A percentile compares a stretch with the other conserved stretches of the same genome.
Evolutionary conservation across 768 basidiomycete genomes (phyloP).

Genomic region (Xerocomus brunneocitrinus): DNA sequence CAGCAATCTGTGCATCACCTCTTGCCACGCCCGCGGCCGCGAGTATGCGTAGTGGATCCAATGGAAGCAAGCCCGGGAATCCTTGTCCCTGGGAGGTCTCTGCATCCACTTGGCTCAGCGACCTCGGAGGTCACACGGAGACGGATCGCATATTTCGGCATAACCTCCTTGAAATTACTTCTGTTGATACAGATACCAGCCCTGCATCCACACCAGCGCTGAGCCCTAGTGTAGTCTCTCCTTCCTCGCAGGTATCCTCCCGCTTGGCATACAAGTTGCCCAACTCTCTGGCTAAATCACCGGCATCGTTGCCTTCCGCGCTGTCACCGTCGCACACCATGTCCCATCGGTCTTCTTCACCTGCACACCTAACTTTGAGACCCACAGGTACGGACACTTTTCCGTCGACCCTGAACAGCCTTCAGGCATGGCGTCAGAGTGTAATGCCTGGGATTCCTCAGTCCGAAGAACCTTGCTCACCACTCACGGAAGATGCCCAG

Average conservation of each 20-base stretch:
- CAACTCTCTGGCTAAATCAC: constrained; percentile 14
- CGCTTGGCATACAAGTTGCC: constrained; percentile 11
- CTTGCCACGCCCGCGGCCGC: constrained; percentile 6
- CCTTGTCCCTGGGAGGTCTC: constrained; percentile 18
- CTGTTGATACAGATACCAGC: constrained; percentile 15
- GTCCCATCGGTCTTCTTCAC: constrained; percentile 8
- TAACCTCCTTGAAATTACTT: constrained; percentile 15
- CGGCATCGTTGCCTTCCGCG: constrained; percentile 10
- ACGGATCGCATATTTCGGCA: constrained; percentile 30
- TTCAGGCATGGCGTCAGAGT: constrained; percentile 29
- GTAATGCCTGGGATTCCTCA: constrained; percentile 15
- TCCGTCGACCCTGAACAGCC: constrained; percentile 26
- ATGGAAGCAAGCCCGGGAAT: constrained; percentile 10
- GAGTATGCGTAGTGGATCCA: constrained; percentile 5
- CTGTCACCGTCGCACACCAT: constrained; percentile 14
- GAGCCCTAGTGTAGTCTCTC: constrained; percentile 19
- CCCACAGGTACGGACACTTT: constrained; percentile 31
- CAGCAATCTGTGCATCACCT: constrained; percentile 10
- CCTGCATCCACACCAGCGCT: constrained; percentile 23
- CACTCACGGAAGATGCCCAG: constrained; percentile 11
- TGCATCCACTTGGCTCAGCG: constrained; percentile 30
- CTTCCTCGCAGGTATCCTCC: constrained; percentile 17
- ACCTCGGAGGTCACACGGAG: constrained; percentile 30
- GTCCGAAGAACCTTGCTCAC: constrained; percentile 14
- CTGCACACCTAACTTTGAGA: constrained; percentile 18